A percentile compares a stretch with the other conserved stretches of the same genome.
These are phyloP conservation scores for Aegilops tauschii DNA, from an alignment of 176 grass and related monocot genomes.

Conservation along the genomic window DNA sequence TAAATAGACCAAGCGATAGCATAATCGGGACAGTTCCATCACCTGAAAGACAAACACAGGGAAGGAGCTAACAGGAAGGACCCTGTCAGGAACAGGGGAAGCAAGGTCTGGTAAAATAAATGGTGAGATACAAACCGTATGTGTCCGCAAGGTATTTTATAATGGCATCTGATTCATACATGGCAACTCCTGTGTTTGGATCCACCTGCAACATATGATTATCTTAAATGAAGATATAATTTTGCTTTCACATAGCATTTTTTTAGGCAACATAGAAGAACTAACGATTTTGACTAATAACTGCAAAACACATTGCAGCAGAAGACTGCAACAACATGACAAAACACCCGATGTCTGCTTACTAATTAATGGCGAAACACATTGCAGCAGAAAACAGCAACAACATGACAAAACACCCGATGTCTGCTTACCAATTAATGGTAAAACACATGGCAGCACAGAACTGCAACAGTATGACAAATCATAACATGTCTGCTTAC, in stretches of 20 bases:
- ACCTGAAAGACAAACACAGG: constrained; percentile 51
- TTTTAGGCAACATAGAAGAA: background rate
- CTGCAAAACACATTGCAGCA: background rate
- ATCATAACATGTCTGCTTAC: too few species aligned
- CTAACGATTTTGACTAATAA: background rate
- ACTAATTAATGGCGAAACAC: background rate
- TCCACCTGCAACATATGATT: constrained; percentile 64
- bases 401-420: too few species aligned
- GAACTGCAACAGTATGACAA: background rate
- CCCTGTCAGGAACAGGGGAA: background rate
- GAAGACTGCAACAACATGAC: background rate
- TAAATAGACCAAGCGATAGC: constrained; percentile 81
- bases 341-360: background rate
- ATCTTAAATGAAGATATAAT: background rate
- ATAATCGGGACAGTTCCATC: constrained; percentile 80
- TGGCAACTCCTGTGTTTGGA: constrained; percentile 82
- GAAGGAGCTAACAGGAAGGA: background rate
- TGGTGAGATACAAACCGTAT: constrained; percentile 51
- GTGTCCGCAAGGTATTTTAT: constrained; percentile 86
- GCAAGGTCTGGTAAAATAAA: background rate
- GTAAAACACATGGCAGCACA: too few species aligned
- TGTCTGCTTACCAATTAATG: too few species aligned
- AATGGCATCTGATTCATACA: constrained; percentile 98
- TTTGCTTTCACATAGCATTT: background rate
- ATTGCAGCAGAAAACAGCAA: background rate